Conservation (phyloP, 1,284 basidiomycete species). For the Tylopilus orsonianus region DNA sequence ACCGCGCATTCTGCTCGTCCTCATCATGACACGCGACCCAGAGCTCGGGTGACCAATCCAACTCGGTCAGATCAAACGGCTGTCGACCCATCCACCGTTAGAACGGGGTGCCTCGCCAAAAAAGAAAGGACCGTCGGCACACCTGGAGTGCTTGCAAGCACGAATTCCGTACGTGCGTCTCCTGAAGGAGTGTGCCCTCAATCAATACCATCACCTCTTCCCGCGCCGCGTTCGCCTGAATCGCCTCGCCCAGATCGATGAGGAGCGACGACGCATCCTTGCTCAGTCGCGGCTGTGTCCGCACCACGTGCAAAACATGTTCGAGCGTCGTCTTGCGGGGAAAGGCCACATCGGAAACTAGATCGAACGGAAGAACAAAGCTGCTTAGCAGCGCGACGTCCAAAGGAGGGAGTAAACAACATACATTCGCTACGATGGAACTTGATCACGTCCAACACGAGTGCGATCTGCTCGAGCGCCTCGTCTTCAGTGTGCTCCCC, state of each 20-base stretch:
- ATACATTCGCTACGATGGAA: conserved; percentile 86
- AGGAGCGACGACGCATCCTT: conserved; percentile 88
- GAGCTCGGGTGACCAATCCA: conserved; percentile 89
- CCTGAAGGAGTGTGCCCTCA: conserved; percentile 78
- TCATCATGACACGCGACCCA: conserved; percentile 91
- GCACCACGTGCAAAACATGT: conserved; percentile 75
- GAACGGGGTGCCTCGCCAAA: background rate
- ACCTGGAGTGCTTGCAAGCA: conserved; percentile 92
- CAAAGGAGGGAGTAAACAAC: conserved; percentile 19
- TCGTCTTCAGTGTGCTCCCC: conserved; percentile 61
- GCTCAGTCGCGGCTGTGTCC: conserved; percentile 77
- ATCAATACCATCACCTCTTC: conserved; percentile 73
- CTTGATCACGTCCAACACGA: conserved; percentile 83
- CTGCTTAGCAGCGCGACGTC: background rate
- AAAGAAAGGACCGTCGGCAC: background rate
- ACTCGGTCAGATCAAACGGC: conserved; percentile 93
- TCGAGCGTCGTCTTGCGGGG: conserved; percentile 74
- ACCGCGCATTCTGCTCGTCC: conserved; percentile 87
- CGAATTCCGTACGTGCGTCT: conserved; percentile 86
- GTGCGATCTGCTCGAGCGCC: conserved; percentile 83
- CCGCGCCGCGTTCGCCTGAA: conserved; percentile 62
- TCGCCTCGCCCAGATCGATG: conserved; percentile 81
- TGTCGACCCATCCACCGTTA: conserved; percentile 31
- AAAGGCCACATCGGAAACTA: conserved; percentile 69
- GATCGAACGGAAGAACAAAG: background rate